Evolutionary conservation across 2,329 filamentous ascomycete genomes (phyloP).

Genomic region (Beauveria bassiana): DNA sequence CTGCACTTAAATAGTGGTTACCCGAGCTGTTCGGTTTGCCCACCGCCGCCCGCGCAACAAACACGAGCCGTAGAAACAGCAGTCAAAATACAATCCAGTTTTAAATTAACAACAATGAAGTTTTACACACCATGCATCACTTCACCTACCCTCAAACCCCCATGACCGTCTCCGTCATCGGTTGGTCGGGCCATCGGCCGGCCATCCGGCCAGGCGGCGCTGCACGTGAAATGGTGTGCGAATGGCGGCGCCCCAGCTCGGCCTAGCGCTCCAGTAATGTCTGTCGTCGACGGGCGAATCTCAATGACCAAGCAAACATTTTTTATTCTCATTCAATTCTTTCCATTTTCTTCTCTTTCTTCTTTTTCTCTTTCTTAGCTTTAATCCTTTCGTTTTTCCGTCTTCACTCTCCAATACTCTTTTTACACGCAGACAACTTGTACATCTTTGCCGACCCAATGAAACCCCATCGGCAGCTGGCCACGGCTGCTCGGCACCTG

Average conservation of each 20-base stretch:
- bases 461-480: conserved; percentile 11
- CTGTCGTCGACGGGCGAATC: neutral
- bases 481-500: conserved; percentile 7
- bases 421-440: no score
- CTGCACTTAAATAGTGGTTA: no score
- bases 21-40: no score
- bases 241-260: conserved; percentile 13
- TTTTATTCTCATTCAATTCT: neutral
- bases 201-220: conserved; percentile 3
- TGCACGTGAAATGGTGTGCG: conserved; percentile 22
- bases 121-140: neutral
- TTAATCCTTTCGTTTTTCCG: rapidly evolving
- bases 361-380: no score
- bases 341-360: no score
- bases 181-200: conserved; percentile 9
- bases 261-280: neutral
- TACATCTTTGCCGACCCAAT: neutral
- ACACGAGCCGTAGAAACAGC: neutral
- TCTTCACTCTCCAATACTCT: neutral
- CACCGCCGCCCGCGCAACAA: no score
- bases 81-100: neutral
- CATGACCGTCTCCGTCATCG: conserved; percentile 5
- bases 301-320: neutral
- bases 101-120: no score
- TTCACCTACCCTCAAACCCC: neutral